phyloP scores from a whole-genome alignment of 352 stramenopile species.

The Phytophthora constricta region DNA sequence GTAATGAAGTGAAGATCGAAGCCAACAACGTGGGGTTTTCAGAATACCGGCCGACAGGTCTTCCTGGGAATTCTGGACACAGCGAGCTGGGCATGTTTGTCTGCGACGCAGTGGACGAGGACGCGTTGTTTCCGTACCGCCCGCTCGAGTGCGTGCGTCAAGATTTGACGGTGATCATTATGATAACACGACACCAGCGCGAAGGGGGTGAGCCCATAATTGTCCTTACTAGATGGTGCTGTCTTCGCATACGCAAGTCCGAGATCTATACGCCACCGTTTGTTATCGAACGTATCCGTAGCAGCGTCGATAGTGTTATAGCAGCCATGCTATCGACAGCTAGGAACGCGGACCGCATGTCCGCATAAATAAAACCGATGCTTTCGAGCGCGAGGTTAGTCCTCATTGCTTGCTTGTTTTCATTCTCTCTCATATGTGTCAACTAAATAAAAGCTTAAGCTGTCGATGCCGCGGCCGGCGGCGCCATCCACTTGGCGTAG shows the following conservation, averaged over 20 bases:
- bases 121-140: constrained; percentile 51
- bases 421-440: too few relatives aligned
- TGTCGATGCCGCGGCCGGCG: constrained; percentile 8
- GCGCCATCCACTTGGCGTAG: constrained; percentile 49
- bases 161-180: constrained; percentile 34
- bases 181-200: constrained; percentile 8
- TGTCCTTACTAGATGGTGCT: constrained; percentile 33
- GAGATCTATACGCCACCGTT: constrained; percentile 17
- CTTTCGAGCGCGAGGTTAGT: neutral
- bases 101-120: constrained; percentile 44
- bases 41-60: constrained; percentile 33
- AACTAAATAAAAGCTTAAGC: constrained; percentile 27
- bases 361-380: neutral
- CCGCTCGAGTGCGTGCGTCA: constrained; percentile 38
- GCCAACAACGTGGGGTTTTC: constrained; percentile 42
- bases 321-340: constrained; percentile 26
- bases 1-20: constrained; percentile 27
- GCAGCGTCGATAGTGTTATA: constrained; percentile 23
- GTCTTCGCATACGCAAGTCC: constrained; percentile 22
- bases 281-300: constrained; percentile 20
- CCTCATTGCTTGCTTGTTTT: neutral
- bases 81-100: constrained; percentile 30
- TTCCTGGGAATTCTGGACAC: neutral
- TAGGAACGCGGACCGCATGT: neutral
- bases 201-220: constrained; percentile 13